Percentiles rank a stretch among this genome's conserved stretches.
These are phyloP conservation scores for Neofusicoccum kwambonambiense DNA, from an alignment of 2,329 filamentous ascomycete genomes.

Conservation along the genomic window DNA sequence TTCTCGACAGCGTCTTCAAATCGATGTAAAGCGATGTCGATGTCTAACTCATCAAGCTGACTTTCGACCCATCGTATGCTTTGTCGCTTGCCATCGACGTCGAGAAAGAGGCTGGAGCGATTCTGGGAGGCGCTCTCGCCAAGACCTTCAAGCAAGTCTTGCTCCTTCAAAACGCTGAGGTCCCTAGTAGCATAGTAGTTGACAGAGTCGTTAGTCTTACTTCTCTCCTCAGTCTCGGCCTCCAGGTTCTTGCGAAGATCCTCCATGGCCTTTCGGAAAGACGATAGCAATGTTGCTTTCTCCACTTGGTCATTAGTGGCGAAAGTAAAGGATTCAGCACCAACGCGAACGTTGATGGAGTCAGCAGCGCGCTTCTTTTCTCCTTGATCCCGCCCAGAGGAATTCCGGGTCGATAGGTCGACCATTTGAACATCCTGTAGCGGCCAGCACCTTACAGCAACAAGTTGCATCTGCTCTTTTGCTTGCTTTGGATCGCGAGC, in stretches of 20 bases:
- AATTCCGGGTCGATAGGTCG: slow-evolving; percentile 63
- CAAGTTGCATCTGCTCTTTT: slow-evolving; percentile 61
- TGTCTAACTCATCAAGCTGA: slow-evolving; percentile 94
- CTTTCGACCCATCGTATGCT: slow-evolving; percentile 94
- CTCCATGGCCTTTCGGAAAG: slow-evolving; percentile 89
- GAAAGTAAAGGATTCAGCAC: slow-evolving; percentile 91
- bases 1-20: slow-evolving; percentile 81
- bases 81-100: slow-evolving; percentile 94
- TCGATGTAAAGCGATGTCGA: slow-evolving; percentile 86
- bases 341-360: slow-evolving; percentile 86
- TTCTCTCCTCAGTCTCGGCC: slow-evolving; percentile 82
- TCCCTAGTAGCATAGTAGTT: slow-evolving; percentile 82
- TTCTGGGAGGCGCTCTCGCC: slow-evolving; percentile 70
- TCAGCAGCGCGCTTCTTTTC: slow-evolving; percentile 25
- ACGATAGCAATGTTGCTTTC: slow-evolving; percentile 78
- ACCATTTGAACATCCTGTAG: slow-evolving; percentile 90
- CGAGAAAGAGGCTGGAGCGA: slow-evolving; percentile 72
- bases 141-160: slow-evolving; percentile 74
- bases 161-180: slow-evolving; percentile 72
- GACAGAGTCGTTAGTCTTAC: slow-evolving; percentile 79
- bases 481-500: slow-evolving; percentile 48
- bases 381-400: not conserved
- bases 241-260: slow-evolving; percentile 83
- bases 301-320: slow-evolving; percentile 75
- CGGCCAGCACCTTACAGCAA: slow-evolving; percentile 93